phyloP scores from a whole-genome alignment of 2,329 filamentous ascomycete species.

The Xylaria multiplex region DNA sequence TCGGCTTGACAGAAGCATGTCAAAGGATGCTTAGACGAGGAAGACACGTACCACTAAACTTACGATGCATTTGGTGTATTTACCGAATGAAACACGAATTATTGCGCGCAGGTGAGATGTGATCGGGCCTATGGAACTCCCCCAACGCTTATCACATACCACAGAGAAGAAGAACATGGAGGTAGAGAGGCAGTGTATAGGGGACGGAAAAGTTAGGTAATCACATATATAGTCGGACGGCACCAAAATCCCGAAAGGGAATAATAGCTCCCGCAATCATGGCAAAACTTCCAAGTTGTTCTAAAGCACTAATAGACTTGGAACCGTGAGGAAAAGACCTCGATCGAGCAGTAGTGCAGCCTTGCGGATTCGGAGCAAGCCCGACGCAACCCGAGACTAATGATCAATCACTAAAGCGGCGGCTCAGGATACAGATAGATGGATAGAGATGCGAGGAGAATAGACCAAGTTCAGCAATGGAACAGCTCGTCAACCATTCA shows the following conservation, averaged over 20 bases:
- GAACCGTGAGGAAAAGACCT: not conserved
- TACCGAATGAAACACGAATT: not conserved
- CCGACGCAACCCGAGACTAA: constrained; percentile 1
- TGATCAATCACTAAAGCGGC: not conserved
- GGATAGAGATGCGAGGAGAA: too few species aligned
- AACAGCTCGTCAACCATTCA: not conserved
- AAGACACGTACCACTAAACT: not conserved
- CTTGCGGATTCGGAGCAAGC: not conserved
- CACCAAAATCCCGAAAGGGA: not conserved
- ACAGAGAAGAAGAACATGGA: not conserved
- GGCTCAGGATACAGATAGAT: not conserved
- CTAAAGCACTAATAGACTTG: not conserved
- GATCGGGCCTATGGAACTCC: constrained; percentile 5
- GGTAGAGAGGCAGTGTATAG: not conserved
- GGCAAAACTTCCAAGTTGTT: not conserved
- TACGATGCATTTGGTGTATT: not conserved
- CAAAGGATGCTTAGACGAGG: not conserved
- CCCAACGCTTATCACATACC: not conserved
- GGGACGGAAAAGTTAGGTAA: not conserved
- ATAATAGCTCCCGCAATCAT: not conserved
- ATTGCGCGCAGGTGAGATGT: not conserved
- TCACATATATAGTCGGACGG: not conserved
- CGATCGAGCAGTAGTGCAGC: not conserved
- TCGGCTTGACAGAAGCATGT: not conserved
- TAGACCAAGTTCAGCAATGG: not conserved